These are phyloP conservation scores for Pleurozium schreberi DNA, from an alignment of 225 moss, liverwort and hornwort species.

Conservation along the genomic window DNA sequence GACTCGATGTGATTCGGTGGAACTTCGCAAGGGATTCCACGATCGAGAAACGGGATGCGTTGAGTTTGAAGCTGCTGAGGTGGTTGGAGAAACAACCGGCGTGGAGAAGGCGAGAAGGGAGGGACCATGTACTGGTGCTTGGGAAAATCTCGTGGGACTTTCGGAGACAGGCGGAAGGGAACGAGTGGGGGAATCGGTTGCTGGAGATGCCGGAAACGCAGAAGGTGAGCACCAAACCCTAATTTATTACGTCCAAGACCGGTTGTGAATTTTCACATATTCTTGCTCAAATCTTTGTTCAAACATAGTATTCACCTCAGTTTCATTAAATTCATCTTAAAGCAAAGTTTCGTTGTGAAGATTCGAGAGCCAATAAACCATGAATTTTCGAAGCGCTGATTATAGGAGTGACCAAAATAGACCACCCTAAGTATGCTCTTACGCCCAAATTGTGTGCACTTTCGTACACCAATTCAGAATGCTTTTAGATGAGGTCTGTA, in stretches of 20 bases:
- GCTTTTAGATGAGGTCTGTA: background rate
- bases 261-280: background rate
- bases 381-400: background rate
- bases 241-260: background rate
- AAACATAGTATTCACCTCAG: background rate
- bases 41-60: conserved; percentile 30
- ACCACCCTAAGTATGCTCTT: background rate
- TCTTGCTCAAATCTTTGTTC: too few species aligned
- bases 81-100: conserved; percentile 44
- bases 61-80: conserved; percentile 35
- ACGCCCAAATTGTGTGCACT: background rate
- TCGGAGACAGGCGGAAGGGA: background rate
- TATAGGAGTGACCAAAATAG: background rate
- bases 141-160: conserved; percentile 92
- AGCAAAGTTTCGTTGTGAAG: background rate
- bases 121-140: conserved; percentile 64
- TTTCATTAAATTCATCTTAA: background rate
- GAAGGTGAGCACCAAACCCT: background rate
- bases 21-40: conserved; percentile 40
- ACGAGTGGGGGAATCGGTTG: conserved; percentile 58
- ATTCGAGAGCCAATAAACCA: background rate
- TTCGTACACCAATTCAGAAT: background rate
- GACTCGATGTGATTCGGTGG: conserved; percentile 77
- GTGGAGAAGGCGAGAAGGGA: conserved; percentile 49
- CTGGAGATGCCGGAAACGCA: conserved; percentile 41